Conservation (phyloP, 306 rosid species). For the Inga laurina region DNA sequence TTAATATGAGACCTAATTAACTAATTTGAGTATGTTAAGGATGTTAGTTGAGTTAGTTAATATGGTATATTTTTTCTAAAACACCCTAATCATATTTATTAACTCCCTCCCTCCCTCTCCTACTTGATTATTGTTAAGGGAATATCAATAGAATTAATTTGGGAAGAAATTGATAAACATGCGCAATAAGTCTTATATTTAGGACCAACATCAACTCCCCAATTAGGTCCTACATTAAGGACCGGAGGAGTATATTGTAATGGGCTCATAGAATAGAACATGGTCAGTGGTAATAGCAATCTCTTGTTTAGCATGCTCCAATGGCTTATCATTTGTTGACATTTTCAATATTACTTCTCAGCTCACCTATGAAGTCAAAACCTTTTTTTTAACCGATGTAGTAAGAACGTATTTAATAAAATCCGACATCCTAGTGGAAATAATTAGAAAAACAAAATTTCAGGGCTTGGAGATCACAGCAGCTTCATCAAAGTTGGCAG, state of each 20-base stretch:
- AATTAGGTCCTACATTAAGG: no score
- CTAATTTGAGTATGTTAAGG: no score
- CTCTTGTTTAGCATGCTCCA: not conserved
- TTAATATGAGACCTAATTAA: no score
- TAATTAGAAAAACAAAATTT: slow-evolving; percentile 18
- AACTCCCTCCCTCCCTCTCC: no score
- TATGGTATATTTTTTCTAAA: no score
- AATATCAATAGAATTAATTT: no score
- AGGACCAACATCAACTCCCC: no score
- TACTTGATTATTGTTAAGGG: no score
- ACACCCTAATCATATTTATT: no score
- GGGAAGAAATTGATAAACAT: no score
- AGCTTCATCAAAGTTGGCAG: slow-evolving; percentile 83
- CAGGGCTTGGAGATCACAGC: slow-evolving; percentile 88
- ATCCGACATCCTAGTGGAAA: not conserved
- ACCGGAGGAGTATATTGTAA: not conserved
- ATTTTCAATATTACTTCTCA: not conserved
- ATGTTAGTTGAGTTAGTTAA: no score
- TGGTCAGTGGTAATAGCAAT: not conserved
- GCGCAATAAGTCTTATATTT: no score
- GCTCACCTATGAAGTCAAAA: not conserved
- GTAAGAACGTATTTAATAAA: not conserved
- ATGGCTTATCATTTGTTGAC: not conserved
- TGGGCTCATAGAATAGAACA: not conserved
- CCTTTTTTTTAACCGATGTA: not conserved